phyloP scores from a whole-genome alignment of 73 alveolate genomes.

The Urostyla sp. region DNA sequence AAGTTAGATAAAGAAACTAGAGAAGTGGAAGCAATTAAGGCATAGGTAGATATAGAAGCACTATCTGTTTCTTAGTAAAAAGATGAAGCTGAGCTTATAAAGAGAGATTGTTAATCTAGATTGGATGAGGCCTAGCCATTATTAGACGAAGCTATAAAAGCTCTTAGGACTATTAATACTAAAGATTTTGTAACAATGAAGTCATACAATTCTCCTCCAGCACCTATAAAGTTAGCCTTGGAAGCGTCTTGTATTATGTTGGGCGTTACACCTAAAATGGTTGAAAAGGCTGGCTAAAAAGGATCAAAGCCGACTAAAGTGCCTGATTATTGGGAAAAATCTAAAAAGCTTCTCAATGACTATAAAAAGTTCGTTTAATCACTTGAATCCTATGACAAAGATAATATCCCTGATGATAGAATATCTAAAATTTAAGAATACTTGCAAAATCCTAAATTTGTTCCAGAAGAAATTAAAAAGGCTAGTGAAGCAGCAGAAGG shows the following conservation, averaged over 20 bases:
- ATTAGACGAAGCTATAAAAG: conserved; percentile 92
- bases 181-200: conserved; percentile 94
- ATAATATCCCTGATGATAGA: conserved; percentile 76
- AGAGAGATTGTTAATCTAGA: conserved; percentile 88
- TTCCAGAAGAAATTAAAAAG: conserved; percentile 78
- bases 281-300: conserved; percentile 76
- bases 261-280: conserved; percentile 72
- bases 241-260: conserved; percentile 88
- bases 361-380: conserved; percentile 75
- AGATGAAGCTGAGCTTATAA: conserved; percentile 86
- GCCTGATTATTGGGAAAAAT: conserved; percentile 89
- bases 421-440: conserved; percentile 74
- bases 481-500: conserved; percentile 93
- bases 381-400: conserved; percentile 82
- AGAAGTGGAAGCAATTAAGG: conserved; percentile 94
- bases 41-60: conserved; percentile 89
- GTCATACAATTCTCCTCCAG: conserved; percentile 92
- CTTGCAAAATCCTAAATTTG: conserved; percentile 71
- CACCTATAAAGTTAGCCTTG: conserved; percentile 84
- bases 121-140: conserved; percentile 93
- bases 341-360: conserved; percentile 78
- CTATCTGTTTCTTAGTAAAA: conserved; percentile 86
- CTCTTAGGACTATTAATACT: conserved; percentile 89
- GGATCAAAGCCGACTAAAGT: conserved; percentile 33
- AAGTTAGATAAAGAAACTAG: conserved; percentile 90